phyloP scores from a whole-genome alignment of 805 yeast genomes.

The Sugiyamaella valdiviana region DNA sequence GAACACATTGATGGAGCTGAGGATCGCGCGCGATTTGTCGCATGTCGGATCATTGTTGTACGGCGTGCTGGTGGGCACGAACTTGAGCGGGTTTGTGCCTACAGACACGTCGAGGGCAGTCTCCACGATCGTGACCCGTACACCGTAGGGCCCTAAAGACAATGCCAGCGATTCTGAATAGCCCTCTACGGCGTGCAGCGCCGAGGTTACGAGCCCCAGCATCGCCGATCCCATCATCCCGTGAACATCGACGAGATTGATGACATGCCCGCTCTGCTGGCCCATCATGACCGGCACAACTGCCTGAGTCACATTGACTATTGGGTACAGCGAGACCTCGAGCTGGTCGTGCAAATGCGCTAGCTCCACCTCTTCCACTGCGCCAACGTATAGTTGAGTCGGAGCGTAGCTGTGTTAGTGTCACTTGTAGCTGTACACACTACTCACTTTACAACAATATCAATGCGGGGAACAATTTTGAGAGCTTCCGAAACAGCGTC shows the following conservation, averaged over 20 bases:
- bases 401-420: conserved; percentile 1
- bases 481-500: conserved; percentile 18
- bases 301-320: conserved; percentile 23
- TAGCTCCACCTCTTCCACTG: conserved; percentile 17
- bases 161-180: conserved; percentile 29
- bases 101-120: conserved; percentile 25
- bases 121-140: conserved; percentile 29
- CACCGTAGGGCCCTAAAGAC: conserved; percentile 24
- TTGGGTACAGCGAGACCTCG: conserved; percentile 11
- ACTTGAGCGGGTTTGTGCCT: conserved; percentile 12
- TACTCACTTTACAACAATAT: conserved; percentile 17
- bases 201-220: conserved; percentile 25
- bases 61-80: conserved; percentile 5
- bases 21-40: conserved; percentile 17
- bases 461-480: conserved; percentile 15
- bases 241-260: conserved; percentile 24
- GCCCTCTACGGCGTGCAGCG: conserved; percentile 31
- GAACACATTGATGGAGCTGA: conserved; percentile 15
- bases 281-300: conserved; percentile 24
- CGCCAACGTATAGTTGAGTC: conserved; percentile 15
- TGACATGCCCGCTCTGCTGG: conserved; percentile 27
- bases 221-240: conserved; percentile 29
- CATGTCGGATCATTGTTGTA: conserved; percentile 11
- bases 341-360: conserved; percentile 18
- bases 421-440: not conserved